Evolutionary conservation across 1,139 yeast genomes (phyloP).

Genomic region (Blastobotrys capitulatus): DNA sequence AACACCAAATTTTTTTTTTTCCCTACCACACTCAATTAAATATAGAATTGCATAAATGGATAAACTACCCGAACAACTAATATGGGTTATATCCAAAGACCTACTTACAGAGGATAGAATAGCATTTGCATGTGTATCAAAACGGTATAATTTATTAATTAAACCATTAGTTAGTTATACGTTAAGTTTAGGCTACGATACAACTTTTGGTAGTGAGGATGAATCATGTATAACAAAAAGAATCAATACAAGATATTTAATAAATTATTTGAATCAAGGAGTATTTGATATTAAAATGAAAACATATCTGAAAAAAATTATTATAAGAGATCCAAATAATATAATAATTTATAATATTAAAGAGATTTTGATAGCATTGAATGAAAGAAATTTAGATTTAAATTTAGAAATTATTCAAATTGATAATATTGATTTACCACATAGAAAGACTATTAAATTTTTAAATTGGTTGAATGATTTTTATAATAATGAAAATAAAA

Average conservation of each 20-base stretch:
- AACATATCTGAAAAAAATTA: not conserved
- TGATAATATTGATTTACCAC: constrained; percentile 2
- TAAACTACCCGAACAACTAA: not conserved
- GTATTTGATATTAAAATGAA: constrained; percentile 4
- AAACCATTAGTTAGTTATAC: constrained; percentile 1
- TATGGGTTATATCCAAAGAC: not conserved
- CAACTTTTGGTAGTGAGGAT: not conserved
- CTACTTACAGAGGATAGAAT: not conserved
- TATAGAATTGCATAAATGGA: no score
- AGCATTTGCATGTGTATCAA: not conserved
- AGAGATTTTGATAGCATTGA: not conserved
- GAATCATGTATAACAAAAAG: constrained; percentile 2
- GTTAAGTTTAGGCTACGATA: constrained; percentile 3
- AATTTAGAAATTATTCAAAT: not conserved
- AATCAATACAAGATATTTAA: constrained; percentile 4
- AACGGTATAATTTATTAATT: not conserved
- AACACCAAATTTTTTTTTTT: no score
- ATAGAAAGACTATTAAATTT: not conserved
- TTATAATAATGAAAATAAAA: not conserved
- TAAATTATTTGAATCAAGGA: not conserved
- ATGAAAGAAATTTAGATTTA: not conserved
- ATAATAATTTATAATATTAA: not conserved
- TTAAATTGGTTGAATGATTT: not conserved
- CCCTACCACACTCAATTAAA: no score
- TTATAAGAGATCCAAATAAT: not conserved